Percentiles rank a stretch among this genome's conserved stretches.
These are phyloP conservation scores for Suillus placidus DNA, from an alignment of 768 basidiomycete genomes.

Conservation along the genomic window DNA sequence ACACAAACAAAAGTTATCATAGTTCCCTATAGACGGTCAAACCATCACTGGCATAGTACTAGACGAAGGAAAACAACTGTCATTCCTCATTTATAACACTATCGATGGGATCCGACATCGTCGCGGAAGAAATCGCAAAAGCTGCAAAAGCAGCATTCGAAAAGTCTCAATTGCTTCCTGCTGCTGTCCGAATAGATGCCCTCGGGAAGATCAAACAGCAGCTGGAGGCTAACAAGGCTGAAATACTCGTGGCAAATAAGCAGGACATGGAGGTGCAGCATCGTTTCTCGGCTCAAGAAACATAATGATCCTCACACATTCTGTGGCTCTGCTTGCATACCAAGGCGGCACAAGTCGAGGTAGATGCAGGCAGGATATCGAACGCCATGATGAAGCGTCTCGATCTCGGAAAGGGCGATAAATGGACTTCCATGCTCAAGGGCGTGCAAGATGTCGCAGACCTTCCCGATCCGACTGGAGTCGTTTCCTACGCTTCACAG, in stretches of 20 bases:
- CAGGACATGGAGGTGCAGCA: conserved; percentile 72
- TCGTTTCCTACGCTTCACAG: conserved; percentile 85
- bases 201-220: conserved; percentile 69
- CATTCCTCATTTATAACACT: neutral
- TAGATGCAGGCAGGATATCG: conserved; percentile 84
- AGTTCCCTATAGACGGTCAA: neutral
- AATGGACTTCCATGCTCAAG: conserved; percentile 93
- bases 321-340: conserved; percentile 7
- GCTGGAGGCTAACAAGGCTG: conserved; percentile 63
- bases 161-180: conserved; percentile 76
- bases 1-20: neutral
- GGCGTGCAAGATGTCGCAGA: conserved; percentile 86
- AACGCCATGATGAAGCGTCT: conserved; percentile 82
- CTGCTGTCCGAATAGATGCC: conserved; percentile 69
- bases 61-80: too few species aligned
- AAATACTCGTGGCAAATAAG: conserved; percentile 79
- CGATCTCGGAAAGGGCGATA: conserved; percentile 76
- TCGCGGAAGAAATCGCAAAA: conserved; percentile 67
- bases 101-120: conserved; percentile 14
- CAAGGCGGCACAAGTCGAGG: conserved; percentile 77
- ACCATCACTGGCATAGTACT: too few species aligned
- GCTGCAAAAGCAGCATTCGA: conserved; percentile 85
- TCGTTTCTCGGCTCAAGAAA: conserved; percentile 1
- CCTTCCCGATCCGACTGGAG: conserved; percentile 85
- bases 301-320: neutral